Percentiles rank a stretch among this genome's conserved stretches.
phyloP scores from a whole-genome alignment of 2,329 filamentous ascomycete genomes.

The Bipolaris sorokiniana region DNA sequence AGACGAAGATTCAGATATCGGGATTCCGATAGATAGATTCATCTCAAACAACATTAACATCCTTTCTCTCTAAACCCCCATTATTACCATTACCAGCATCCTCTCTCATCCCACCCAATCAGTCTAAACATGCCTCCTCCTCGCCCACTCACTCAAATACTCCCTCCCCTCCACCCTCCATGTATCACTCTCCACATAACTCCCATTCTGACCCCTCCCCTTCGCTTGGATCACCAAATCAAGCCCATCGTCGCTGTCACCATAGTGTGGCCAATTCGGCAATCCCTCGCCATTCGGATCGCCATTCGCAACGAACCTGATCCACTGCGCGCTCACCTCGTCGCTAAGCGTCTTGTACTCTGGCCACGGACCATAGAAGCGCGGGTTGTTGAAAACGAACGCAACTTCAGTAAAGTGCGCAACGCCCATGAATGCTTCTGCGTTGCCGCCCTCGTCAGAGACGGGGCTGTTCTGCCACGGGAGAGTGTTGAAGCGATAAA shows the following conservation, averaged over 20 bases:
- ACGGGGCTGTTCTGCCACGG: constrained; percentile 39
- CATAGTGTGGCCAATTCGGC: constrained; percentile 53
- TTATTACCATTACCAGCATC: background rate
- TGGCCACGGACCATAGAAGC: constrained; percentile 46
- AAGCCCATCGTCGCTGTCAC: constrained; percentile 42
- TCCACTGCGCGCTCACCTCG: constrained; percentile 56
- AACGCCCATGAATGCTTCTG: constrained; percentile 53
- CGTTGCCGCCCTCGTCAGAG: constrained; percentile 51
- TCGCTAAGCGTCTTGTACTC: constrained; percentile 51
- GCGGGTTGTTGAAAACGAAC: constrained; percentile 55
- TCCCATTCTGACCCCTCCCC: constrained; percentile 50
- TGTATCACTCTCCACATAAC: constrained; percentile 52
- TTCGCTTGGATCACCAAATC: constrained; percentile 56
- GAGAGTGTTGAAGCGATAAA: constrained; percentile 65
- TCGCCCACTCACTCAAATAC: constrained; percentile 45
- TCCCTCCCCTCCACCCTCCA: constrained; percentile 53
- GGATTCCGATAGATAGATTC: background rate
- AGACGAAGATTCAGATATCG: too few species aligned
- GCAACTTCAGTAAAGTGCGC: constrained; percentile 61
- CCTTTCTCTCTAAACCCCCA: background rate
- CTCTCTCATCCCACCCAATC: background rate
- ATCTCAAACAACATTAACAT: background rate
- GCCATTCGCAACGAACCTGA: constrained; percentile 51
- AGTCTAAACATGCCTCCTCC: constrained; percentile 45
- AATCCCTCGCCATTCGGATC: constrained; percentile 47